A percentile compares a stretch with the other conserved stretches of the same genome.
Conservation (phyloP, 177 flowering plant species). For the Vitis hybrid region DNA sequence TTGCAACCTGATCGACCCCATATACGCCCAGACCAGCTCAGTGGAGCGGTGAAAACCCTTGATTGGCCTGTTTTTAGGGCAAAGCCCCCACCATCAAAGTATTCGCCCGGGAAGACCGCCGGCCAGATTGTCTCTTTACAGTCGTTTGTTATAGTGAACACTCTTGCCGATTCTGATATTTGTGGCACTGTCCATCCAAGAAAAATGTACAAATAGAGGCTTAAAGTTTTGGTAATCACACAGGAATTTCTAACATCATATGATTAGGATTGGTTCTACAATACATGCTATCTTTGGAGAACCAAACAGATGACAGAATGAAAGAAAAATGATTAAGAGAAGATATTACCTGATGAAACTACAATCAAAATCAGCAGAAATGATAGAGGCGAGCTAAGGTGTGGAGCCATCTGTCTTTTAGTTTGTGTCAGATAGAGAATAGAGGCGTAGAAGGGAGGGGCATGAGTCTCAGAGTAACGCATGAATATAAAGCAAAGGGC, state of each 20-base stretch:
- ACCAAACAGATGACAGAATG: neutral
- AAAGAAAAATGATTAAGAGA: neutral
- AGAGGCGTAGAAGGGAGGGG: neutral
- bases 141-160: constrained; percentile 72
- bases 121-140: constrained; percentile 90
- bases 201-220: neutral
- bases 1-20: constrained; percentile 96
- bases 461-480: neutral
- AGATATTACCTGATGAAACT: constrained; percentile 20
- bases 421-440: neutral
- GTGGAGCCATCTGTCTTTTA: constrained; percentile 4
- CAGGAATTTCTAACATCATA: too few species aligned
- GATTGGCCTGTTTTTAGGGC: constrained; percentile 59
- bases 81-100: constrained; percentile 74
- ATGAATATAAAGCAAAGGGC: constrained; percentile 3
- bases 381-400: neutral
- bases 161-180: constrained; percentile 39
- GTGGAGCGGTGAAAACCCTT: constrained; percentile 57
- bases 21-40: constrained; percentile 80
- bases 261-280: too few species aligned
- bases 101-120: constrained; percentile 63
- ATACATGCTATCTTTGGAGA: neutral
- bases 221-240: too few species aligned
- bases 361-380: constrained; percentile 5
- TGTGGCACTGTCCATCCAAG: constrained; percentile 27